phyloP scores from a whole-genome alignment of 2,329 filamentous ascomycete genomes.

The Microcyclospora tardicrescens region DNA sequence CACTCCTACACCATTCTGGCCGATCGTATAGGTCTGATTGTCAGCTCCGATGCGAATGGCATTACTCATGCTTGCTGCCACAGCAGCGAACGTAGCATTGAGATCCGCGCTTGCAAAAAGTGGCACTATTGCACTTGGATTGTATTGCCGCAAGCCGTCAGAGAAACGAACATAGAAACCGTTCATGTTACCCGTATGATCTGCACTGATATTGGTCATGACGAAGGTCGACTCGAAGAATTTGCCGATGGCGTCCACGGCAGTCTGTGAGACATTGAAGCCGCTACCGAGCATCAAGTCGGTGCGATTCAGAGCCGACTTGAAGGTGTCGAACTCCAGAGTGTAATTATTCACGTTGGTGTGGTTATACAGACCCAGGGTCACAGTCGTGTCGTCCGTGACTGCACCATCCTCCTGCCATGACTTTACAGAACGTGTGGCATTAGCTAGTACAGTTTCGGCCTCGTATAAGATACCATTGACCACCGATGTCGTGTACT shows the following conservation, averaged over 20 bases:
- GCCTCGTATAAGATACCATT: slow-evolving; percentile 1
- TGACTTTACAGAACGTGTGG: background rate
- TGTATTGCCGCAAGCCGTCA: background rate
- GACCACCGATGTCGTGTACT: slow-evolving; percentile 1
- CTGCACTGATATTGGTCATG: background rate
- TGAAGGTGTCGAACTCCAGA: background rate
- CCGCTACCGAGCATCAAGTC: slow-evolving; percentile 2
- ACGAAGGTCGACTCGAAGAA: slow-evolving; percentile 3
- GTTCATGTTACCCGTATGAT: background rate
- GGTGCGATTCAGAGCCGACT: slow-evolving; percentile 2
- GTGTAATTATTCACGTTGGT: too few relatives aligned
- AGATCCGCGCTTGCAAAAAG: slow-evolving; percentile 4
- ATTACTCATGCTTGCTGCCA: slow-evolving; percentile 10
- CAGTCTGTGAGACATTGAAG: slow-evolving; percentile 7
- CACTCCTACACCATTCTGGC: too few relatives aligned
- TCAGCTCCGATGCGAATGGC: slow-evolving; percentile 3
- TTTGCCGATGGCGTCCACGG: slow-evolving; percentile 3
- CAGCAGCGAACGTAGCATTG: slow-evolving; percentile 1
- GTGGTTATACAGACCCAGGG: too few relatives aligned
- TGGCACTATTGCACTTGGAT: slow-evolving; percentile 4
- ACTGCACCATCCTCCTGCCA: background rate
- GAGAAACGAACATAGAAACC: slow-evolving; percentile 2
- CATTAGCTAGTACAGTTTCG: background rate
- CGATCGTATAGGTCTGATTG: background rate
- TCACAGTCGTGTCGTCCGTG: too few relatives aligned